These are phyloP conservation scores for Colletotrichum sp. DNA, from an alignment of 2,329 filamentous ascomycete genomes.

Conservation along the genomic window DNA sequence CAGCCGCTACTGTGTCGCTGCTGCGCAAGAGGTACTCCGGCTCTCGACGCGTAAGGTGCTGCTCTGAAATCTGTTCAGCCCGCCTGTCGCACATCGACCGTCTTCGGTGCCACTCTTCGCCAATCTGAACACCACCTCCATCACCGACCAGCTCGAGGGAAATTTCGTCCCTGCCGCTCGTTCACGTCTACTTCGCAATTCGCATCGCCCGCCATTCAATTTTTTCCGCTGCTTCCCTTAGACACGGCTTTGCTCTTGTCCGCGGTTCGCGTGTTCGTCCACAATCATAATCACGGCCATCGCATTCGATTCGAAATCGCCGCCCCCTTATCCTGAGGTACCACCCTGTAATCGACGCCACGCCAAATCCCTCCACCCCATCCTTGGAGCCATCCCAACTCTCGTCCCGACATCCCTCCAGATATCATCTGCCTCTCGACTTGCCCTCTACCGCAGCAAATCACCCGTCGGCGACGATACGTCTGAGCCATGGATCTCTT, in stretches of 20 bases:
- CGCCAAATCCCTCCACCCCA: not conserved
- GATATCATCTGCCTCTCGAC: not conserved
- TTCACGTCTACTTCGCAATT: slow-evolving; percentile 19
- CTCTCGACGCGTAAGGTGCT: not conserved
- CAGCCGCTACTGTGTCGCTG: not conserved
- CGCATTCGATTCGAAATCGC: not conserved
- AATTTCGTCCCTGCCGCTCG: slow-evolving; percentile 22
- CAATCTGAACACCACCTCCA: not conserved
- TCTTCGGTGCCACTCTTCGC: slow-evolving; percentile 3
- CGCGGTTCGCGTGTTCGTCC: slow-evolving; percentile 11
- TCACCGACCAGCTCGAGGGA: slow-evolving; percentile 16
- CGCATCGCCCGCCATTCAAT: not conserved
- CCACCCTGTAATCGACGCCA: not conserved
- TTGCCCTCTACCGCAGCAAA: not conserved
- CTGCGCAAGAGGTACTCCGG: not conserved
- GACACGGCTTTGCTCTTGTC: slow-evolving; percentile 16
- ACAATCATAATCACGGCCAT: not conserved
- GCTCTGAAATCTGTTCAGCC: slow-evolving; percentile 10
- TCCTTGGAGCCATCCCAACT: slow-evolving; percentile 8
- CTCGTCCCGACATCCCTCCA: not conserved
- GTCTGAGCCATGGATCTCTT: slow-evolving; percentile 59
- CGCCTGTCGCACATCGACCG: not conserved
- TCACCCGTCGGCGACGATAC: slow-evolving; percentile 3
- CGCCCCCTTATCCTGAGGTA: slow-evolving; percentile 3
- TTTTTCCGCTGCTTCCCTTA: not conserved